Percentiles rank a stretch among this genome's conserved stretches.
Evolutionary conservation across 345 rosid species (phyloP).

Genomic region (Aquilaria yunnanensis): DNA sequence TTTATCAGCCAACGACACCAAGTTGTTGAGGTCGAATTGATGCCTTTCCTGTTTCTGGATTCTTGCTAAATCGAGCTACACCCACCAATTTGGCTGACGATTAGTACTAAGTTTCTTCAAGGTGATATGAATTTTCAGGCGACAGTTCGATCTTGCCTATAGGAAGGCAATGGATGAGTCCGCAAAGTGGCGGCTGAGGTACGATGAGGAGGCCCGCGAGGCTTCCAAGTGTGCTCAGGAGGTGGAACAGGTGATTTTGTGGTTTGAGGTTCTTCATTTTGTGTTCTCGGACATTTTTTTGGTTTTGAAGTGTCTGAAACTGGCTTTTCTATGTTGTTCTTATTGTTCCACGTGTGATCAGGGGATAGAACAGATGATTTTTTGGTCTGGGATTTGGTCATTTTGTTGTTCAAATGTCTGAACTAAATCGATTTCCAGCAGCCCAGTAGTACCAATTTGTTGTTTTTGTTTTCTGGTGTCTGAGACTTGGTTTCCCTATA

Average conservation of each 20-base stretch:
- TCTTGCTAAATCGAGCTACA: neutral
- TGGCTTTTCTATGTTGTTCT: neutral
- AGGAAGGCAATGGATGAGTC: conserved; percentile 95
- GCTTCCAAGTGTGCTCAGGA: conserved; percentile 55
- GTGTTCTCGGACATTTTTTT: neutral
- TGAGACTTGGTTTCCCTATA: too few species aligned
- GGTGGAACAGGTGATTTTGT: conserved; percentile 40
- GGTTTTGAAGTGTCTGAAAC: neutral
- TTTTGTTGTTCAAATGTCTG: too few species aligned
- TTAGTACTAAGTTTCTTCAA: too few species aligned
- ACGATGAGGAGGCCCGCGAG: conserved; percentile 56
- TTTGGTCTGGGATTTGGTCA: too few species aligned
- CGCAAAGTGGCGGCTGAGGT: conserved; percentile 83
- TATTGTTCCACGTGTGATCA: too few species aligned
- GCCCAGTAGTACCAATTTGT: too few species aligned
- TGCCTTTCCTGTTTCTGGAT: neutral
- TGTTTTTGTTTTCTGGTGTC: too few species aligned
- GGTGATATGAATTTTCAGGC: conserved; percentile 22
- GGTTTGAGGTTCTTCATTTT: neutral
- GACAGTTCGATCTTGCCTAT: conserved; percentile 85
- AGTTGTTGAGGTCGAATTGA: conserved; percentile 49
- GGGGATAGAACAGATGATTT: too few species aligned
- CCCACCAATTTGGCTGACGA: too few species aligned
- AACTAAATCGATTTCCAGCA: too few species aligned
- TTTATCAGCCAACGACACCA: conserved; percentile 55